Evolutionary conservation across 345 rosid species (phyloP), one percentile per base, ranked within the genome.

Genomic region (Moricandia moricandioides): DNA sequence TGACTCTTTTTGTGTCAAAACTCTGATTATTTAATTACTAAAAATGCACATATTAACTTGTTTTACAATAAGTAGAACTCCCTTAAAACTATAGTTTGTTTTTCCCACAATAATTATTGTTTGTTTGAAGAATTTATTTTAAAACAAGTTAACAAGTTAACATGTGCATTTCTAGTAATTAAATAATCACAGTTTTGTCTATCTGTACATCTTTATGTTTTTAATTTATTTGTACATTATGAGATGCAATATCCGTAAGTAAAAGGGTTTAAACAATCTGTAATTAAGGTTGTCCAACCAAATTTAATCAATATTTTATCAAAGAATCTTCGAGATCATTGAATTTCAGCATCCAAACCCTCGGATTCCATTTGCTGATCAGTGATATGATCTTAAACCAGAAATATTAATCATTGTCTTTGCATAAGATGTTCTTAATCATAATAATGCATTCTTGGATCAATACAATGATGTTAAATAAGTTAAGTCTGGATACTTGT

Each of bases 391-490:
- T 16, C 56, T 49, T 16, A 49, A 14, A 49, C 56, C 1, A 49
- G 16, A 16, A 16, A 49, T 21, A 49, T 49, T 47, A 47, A 16
- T 70, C 59, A 76, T 62, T 76, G 64, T 16, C 62, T 52, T 37
- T 62, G 68, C 62, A 69, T 51, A 29, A 68, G 29, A 62, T 62
- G 43, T 68, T 58, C 24, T 7, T 18, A 77, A 58, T 60, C 63
- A 71, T 77, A 77, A 77, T 77, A 65, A 71, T 77, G 67, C 62
- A 71, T 43, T 71, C 67, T 71, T 77, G 76, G 72, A 77, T 77
- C 76, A 77, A 71, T 64, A 77, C 51, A 77, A 55, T 7, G 52
- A 63, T 12, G 51, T 43, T 43, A 43, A 70, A 77, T 56, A 63
- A 70, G 80, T 70, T 71, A 70, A 64, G 21, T 56, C 17, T 64